Evolutionary conservation across 805 yeast species (phyloP).

Genomic region (Yueomyces sp.): DNA sequence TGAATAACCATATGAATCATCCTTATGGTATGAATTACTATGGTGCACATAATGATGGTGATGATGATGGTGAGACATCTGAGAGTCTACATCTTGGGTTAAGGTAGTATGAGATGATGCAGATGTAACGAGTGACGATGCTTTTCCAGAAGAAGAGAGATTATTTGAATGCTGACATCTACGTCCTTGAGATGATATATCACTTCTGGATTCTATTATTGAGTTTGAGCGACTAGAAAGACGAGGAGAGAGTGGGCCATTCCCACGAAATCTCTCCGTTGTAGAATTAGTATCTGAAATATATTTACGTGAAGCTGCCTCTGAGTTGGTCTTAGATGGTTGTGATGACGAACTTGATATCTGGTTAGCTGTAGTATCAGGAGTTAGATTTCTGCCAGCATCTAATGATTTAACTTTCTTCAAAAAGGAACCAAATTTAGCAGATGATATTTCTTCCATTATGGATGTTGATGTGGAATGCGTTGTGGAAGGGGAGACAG

Average conservation of each 20-base stretch:
- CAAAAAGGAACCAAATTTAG: slow-evolving; percentile 22
- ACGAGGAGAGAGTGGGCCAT: slow-evolving; percentile 9
- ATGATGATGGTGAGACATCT: slow-evolving; percentile 27
- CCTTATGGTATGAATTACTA: slow-evolving; percentile 13
- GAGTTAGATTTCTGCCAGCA: neutral
- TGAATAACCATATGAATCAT: neutral
- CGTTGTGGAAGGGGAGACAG: slow-evolving; percentile 1
- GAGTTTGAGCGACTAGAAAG: neutral
- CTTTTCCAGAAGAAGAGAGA: too few relatives aligned
- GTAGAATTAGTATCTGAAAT: too few relatives aligned
- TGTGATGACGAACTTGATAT: neutral
- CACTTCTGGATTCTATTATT: neutral
- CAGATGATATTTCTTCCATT: slow-evolving; percentile 5
- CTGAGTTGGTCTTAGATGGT: neutral
- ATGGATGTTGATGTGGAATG: slow-evolving; percentile 1
- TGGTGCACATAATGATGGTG: slow-evolving; percentile 29
- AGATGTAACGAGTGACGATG: too few relatives aligned
- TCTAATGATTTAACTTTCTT: slow-evolving; percentile 20
- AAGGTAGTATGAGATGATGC: slow-evolving; percentile 8
- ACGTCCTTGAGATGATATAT: neutral
- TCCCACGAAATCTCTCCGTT: too few relatives aligned
- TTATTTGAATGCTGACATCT: too few relatives aligned
- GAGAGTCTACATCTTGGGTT: slow-evolving; percentile 20
- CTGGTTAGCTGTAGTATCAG: neutral
- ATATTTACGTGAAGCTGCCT: neutral